Evolutionary conservation across 768 basidiomycete species (phyloP).

Genomic region (Tricholoma sp.): DNA sequence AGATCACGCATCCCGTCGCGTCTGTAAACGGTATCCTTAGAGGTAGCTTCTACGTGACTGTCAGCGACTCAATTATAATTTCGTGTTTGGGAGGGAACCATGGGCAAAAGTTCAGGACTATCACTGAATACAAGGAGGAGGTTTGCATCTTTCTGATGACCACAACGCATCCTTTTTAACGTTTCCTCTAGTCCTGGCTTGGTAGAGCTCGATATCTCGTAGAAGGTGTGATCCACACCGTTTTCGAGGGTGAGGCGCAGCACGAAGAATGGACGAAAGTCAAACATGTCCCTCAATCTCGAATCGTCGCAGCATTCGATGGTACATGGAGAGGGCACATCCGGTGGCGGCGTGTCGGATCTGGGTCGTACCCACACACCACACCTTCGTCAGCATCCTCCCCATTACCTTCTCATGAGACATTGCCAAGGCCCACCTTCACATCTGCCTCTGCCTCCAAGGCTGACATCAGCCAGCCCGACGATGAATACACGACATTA

Average conservation of each 20-base stretch:
- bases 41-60: conserved; percentile 88
- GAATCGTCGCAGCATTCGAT: conserved; percentile 77
- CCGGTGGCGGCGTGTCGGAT: conserved; percentile 64
- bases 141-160: conserved; percentile 33
- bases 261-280: conserved; percentile 76
- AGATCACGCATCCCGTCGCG: conserved; percentile 87
- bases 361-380: conserved; percentile 36
- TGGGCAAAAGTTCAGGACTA: conserved; percentile 61
- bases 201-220: conserved; percentile 79
- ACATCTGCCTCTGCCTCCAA: conserved; percentile 39
- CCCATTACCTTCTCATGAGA: conserved; percentile 40
- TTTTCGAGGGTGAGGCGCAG: conserved; percentile 56
- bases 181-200: conserved; percentile 66
- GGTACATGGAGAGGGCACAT: conserved; percentile 85
- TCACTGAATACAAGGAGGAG: conserved; percentile 97
- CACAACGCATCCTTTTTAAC: conserved; percentile 3
- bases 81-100: conserved; percentile 71
- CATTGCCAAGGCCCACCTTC: conserved; percentile 31
- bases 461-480: conserved; percentile 35
- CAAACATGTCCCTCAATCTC: conserved; percentile 82
- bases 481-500: conserved; percentile 58
- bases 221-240: conserved; percentile 88
- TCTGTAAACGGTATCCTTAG: conserved; percentile 88
- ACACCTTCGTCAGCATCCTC: conserved; percentile 42
- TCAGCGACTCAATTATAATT: conserved; percentile 73